Percentiles rank a stretch among this genome's conserved stretches.
phyloP scores from a whole-genome alignment of 1,284 basidiomycete genomes.

The Termitomyces sp. region DNA sequence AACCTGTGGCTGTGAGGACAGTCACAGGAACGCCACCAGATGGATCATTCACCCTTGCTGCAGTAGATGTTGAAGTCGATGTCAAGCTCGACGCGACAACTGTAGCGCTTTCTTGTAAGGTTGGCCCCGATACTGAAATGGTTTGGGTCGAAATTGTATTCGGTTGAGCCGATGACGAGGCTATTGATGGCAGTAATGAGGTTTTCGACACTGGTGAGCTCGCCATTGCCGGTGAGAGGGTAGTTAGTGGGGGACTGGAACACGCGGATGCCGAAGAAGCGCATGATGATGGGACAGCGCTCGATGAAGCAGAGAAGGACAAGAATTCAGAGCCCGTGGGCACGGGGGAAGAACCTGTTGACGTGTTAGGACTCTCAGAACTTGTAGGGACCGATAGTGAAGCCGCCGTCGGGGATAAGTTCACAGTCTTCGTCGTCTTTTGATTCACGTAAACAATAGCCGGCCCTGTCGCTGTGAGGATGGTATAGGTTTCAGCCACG shows the following conservation, averaged over 20 bases:
- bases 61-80: background rate
- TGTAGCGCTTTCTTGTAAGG: background rate
- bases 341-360: background rate
- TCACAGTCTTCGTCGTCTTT: conserved; percentile 5
- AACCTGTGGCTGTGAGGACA: conserved; percentile 6
- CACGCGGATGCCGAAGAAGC: background rate
- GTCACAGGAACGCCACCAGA: background rate
- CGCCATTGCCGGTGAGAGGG: background rate
- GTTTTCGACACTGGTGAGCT: background rate
- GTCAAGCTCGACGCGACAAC: background rate
- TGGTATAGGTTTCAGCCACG: conserved; percentile 5
- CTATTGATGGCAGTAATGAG: background rate
- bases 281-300: background rate
- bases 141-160: background rate
- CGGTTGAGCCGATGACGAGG: background rate
- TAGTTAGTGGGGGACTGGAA: background rate
- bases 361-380: background rate
- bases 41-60: background rate
- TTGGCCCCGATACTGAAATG: too few species aligned
- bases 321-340: background rate
- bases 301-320: background rate
- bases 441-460: conserved; percentile 4
- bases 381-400: background rate
- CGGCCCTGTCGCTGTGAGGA: conserved; percentile 6
- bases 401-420: background rate